phyloP scores from a whole-genome alignment of 108 stramenopile genomes.

The Discostella stelligeroides region DNA sequence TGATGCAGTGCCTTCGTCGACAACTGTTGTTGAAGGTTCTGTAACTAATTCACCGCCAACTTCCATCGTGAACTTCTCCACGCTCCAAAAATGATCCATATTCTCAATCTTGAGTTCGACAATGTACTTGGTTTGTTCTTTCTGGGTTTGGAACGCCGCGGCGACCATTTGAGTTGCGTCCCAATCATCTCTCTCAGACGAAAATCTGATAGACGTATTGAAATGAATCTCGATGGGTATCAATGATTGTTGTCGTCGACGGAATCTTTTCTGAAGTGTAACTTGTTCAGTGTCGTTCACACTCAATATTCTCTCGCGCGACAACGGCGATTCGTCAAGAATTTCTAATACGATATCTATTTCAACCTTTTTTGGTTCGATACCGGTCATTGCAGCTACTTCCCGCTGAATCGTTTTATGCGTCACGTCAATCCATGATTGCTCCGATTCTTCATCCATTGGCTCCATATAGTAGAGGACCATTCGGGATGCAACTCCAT shows the following conservation, averaged over 20 bases:
- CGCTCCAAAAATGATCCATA: neutral
- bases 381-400: neutral
- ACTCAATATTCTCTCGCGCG: neutral
- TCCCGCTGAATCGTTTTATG: neutral
- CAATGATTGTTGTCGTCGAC: neutral
- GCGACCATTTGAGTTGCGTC: slow-evolving; percentile 4
- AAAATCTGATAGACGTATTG: neutral
- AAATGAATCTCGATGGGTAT: neutral
- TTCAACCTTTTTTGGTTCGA: neutral
- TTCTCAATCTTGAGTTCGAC: neutral
- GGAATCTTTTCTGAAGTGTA: too few relatives aligned
- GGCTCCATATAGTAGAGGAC: neutral
- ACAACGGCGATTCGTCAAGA: neutral
- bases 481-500: slow-evolving; percentile 8
- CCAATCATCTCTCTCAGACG: neutral
- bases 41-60: slow-evolving; percentile 14
- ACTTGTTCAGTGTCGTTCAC: neutral
- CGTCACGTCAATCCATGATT: slow-evolving; percentile 12
- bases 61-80: neutral
- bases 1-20: neutral
- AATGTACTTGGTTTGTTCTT: slow-evolving; percentile 3
- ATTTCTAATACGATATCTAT: neutral
- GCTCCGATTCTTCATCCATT: neutral
- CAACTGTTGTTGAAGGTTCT: neutral
- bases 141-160: neutral